These are phyloP conservation scores for Chytriomyces hyalinus DNA, from an alignment of 192 early-diverging fungal species.

Conservation along the genomic window DNA sequence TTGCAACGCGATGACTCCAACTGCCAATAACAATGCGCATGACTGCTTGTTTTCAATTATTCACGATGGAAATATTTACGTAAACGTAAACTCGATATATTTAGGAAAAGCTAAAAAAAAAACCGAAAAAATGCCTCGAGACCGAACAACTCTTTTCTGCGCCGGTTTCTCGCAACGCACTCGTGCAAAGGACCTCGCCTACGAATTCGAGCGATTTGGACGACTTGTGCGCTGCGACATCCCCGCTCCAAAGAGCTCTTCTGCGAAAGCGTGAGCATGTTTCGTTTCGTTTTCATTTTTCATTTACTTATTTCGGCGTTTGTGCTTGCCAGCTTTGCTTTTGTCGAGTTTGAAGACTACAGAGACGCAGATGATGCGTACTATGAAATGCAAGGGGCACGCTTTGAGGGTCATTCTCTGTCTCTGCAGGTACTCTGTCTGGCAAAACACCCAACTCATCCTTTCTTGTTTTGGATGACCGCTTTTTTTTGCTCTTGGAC, in stretches of 20 bases:
- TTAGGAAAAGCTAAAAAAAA: too few relatives aligned
- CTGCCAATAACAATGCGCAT: too few relatives aligned
- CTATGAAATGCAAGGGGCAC: constrained; percentile 86
- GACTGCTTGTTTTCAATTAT: too few relatives aligned
- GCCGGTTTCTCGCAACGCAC: constrained; percentile 78
- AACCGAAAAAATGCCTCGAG: constrained; percentile 31
- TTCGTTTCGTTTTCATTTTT: constrained; percentile 25
- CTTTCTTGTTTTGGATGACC: constrained; percentile 36
- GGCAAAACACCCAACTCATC: constrained; percentile 38
- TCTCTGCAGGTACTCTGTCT: constrained; percentile 65
- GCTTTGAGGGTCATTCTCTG: constrained; percentile 79
- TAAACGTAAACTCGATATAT: too few relatives aligned
- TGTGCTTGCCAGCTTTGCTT: constrained; percentile 74
- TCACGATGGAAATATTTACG: too few relatives aligned
- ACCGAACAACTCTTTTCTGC: constrained; percentile 77
- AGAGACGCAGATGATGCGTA: constrained; percentile 93
- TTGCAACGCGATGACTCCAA: too few relatives aligned
- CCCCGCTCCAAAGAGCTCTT: constrained; percentile 44
- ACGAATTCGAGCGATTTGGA: constrained; percentile 91
- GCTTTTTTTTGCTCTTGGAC: too few relatives aligned
- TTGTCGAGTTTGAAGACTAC: constrained; percentile 92
- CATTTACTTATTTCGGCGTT: constrained; percentile 13
- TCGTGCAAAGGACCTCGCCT: constrained; percentile 90
- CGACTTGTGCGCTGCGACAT: constrained; percentile 58
- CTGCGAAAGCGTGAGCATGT: constrained; percentile 40